Conservation (phyloP, 140 eudicot species). For the Ambrosia hybrid region DNA sequence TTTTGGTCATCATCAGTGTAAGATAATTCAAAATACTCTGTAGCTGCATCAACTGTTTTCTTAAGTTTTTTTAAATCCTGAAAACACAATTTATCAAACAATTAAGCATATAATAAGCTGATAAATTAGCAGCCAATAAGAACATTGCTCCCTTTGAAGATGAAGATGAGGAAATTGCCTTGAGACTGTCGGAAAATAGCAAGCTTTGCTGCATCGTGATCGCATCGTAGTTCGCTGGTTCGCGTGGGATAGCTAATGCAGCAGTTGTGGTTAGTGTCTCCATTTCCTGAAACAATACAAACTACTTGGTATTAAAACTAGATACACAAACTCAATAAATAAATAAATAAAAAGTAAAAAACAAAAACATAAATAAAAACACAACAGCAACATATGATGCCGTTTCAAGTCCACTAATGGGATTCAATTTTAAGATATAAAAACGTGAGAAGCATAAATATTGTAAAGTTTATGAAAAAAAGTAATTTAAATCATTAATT, state of each 20-base stretch:
- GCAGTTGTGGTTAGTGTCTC: slow-evolving; percentile 51
- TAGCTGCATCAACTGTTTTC: slow-evolving; percentile 82
- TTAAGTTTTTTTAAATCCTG: slow-evolving; percentile 84
- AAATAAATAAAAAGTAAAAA: too few species aligned
- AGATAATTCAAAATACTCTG: slow-evolving; percentile 85
- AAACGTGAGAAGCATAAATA: too few species aligned
- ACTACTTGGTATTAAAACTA: not conserved
- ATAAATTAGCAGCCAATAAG: not conserved
- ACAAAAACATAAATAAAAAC: too few species aligned
- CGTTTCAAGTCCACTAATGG: not conserved
- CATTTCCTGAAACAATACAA: slow-evolving; percentile 31
- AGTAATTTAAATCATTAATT: too few species aligned
- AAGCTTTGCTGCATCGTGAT: not conserved
- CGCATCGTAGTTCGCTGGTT: slow-evolving; percentile 67
- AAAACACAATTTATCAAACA: slow-evolving; percentile 4
- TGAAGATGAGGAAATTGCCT: too few species aligned
- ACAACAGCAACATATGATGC: too few species aligned
- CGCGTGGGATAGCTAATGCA: not conserved
- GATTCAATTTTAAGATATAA: too few species aligned
- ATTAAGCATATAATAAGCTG: slow-evolving; percentile 2
- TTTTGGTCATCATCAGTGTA: slow-evolving; percentile 80
- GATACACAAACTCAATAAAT: not conserved
- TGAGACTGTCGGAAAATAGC: too few species aligned
- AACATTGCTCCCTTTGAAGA: too few species aligned
- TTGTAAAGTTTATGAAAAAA: too few species aligned